Evolutionary conservation across 2,329 filamentous ascomycete species (phyloP).

Genomic region (Ambrosiella xylebori): DNA sequence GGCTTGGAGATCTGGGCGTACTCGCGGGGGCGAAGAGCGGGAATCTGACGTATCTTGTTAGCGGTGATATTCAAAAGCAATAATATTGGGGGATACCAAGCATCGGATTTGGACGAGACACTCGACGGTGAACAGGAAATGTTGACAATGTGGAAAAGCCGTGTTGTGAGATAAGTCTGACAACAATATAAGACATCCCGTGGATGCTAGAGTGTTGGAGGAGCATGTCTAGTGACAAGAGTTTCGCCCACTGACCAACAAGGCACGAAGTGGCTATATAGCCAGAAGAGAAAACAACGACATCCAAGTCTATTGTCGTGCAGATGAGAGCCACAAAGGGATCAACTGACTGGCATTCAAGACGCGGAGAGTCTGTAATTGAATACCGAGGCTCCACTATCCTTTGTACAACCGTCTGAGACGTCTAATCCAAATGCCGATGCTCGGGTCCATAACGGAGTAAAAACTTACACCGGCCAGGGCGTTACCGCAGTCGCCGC

Average conservation of each 20-base stretch:
- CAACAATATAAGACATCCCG: background rate
- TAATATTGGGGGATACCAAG: background rate
- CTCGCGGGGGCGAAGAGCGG: conserved; percentile 94
- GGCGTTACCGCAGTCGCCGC: conserved; percentile 96
- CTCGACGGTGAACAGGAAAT: background rate
- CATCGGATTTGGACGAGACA: background rate
- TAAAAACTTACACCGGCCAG: conserved; percentile 76
- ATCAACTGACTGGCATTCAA: conserved; percentile 1
- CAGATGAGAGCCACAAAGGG: background rate
- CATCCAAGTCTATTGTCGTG: background rate
- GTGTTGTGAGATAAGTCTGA: background rate
- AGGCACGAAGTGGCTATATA: background rate
- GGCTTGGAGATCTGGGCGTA: conserved; percentile 94
- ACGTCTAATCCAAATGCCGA: conserved; percentile 2
- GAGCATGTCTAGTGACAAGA: too few species aligned
- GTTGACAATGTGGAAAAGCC: background rate
- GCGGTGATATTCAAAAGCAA: background rate
- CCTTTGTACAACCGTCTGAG: background rate
- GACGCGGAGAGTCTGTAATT: background rate
- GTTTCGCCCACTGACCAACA: background rate
- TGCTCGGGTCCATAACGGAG: conserved; percentile 7
- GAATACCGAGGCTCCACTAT: background rate
- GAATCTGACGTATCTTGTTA: conserved; percentile 40
- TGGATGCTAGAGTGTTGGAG: background rate
- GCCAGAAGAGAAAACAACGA: background rate